A percentile compares a stretch with the other conserved stretches of the same genome.
Conservation (phyloP, 352 stramenopile genomes). For the Pythium volutum region DNA sequence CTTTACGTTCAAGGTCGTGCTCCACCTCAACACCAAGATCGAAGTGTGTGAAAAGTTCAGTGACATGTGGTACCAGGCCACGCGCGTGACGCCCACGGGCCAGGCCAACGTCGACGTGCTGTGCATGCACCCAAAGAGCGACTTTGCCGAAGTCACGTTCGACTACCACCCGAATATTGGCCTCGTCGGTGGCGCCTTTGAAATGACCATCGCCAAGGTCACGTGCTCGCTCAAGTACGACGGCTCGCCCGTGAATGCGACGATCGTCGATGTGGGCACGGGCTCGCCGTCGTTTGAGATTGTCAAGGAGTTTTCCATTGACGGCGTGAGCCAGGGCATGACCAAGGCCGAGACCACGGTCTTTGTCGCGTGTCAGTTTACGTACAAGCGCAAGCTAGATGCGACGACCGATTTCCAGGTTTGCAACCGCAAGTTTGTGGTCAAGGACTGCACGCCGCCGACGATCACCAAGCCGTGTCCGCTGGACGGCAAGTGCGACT, state of each 20-base stretch:
- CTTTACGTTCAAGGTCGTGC: conserved; percentile 29
- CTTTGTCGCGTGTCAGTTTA: conserved; percentile 49
- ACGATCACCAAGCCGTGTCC: conserved; percentile 47
- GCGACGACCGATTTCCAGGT: conserved; percentile 21
- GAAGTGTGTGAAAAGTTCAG: conserved; percentile 33
- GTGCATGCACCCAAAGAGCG: conserved; percentile 31
- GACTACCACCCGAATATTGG: conserved; percentile 31
- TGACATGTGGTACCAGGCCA: conserved; percentile 44
- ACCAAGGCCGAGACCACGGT: conserved; percentile 46
- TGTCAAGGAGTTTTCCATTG: conserved; percentile 44
- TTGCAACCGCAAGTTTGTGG: conserved; percentile 41
- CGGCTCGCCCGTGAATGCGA: not conserved
- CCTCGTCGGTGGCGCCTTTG: conserved; percentile 3
- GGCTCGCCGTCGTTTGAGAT: conserved; percentile 27
- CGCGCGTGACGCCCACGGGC: not conserved
- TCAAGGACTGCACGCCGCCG: conserved; percentile 58
- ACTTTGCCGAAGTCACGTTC: conserved; percentile 51
- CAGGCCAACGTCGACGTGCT: conserved; percentile 18
- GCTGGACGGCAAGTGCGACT: conserved; percentile 18
- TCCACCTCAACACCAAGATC: conserved; percentile 31
- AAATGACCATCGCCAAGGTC: conserved; percentile 24
- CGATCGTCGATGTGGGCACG: conserved; percentile 6
- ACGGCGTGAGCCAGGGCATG: conserved; percentile 37
- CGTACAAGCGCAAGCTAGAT: conserved; percentile 38
- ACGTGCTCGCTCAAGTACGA: conserved; percentile 37